A percentile compares a stretch with the other conserved stretches of the same genome.
These are phyloP conservation scores for Cercospora sojina DNA, from an alignment of 2,329 filamentous ascomycete genomes.

Conservation along the genomic window DNA sequence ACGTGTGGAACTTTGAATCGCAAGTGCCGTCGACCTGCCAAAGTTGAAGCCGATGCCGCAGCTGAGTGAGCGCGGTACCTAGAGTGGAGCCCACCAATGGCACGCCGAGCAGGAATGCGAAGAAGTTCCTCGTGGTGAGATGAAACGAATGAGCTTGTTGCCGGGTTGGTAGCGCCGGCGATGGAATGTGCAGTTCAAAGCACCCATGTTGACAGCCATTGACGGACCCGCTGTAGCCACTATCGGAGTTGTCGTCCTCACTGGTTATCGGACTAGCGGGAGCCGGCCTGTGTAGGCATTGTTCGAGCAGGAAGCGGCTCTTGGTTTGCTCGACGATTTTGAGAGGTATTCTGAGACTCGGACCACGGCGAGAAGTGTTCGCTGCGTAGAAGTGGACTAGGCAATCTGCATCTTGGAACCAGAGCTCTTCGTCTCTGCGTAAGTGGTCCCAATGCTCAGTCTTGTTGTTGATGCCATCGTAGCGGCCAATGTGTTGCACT, in stretches of 20 bases:
- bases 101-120: slow-evolving; percentile 66
- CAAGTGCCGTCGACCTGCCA: slow-evolving; percentile 40
- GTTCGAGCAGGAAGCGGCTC: slow-evolving; percentile 61
- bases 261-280: slow-evolving; percentile 17
- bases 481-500: slow-evolving; percentile 15
- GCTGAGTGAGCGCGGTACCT: slow-evolving; percentile 60
- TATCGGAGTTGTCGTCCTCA: slow-evolving; percentile 33
- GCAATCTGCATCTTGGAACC: slow-evolving; percentile 67
- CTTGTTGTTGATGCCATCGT: slow-evolving; percentile 22
- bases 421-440: slow-evolving; percentile 65
- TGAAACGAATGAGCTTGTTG: slow-evolving; percentile 62
- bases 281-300: slow-evolving; percentile 36
- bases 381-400: slow-evolving; percentile 66
- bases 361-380: slow-evolving; percentile 63
- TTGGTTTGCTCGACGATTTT: slow-evolving; percentile 56
- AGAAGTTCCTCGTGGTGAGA: slow-evolving; percentile 70
- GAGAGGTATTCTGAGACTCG: slow-evolving; percentile 67
- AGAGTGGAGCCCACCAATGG: slow-evolving; percentile 63
- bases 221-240: slow-evolving; percentile 29
- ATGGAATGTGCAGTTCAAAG: slow-evolving; percentile 67
- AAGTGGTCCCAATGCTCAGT: slow-evolving; percentile 23
- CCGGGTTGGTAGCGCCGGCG: slow-evolving; percentile 55
- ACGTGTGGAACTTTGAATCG: slow-evolving; percentile 53
- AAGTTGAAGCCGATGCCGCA: slow-evolving; percentile 63
- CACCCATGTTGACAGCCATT: slow-evolving; percentile 21